Conservation (phyloP, 352 stramenopile genomes). For the Globisporangium abappressorium region DNA sequence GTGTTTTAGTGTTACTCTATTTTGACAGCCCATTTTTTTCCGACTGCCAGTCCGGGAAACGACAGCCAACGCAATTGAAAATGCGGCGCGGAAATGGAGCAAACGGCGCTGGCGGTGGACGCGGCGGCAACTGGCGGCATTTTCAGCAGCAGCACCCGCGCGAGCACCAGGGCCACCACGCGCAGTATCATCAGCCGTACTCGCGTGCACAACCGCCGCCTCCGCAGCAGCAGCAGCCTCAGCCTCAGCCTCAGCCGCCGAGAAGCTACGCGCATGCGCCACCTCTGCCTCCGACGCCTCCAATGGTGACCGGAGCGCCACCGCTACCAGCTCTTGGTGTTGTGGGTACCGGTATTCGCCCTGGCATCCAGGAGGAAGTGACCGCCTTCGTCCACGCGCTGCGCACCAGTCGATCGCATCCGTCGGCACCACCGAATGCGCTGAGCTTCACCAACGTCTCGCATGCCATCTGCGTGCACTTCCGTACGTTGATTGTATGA, state of each 20-base stretch:
- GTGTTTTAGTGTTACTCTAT: background rate
- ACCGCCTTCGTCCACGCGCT: constrained; percentile 58
- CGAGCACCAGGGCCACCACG: constrained; percentile 1
- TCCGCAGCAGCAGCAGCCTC: constrained; percentile 27
- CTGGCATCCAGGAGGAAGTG: constrained; percentile 42
- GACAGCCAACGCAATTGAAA: constrained; percentile 10
- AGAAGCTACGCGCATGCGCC: constrained; percentile 12
- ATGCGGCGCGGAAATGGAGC: constrained; percentile 16
- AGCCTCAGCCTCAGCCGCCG: background rate
- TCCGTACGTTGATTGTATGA: constrained; percentile 35
- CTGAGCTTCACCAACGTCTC: constrained; percentile 44
- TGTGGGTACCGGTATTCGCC: background rate
- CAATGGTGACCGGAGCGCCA: constrained; percentile 1
- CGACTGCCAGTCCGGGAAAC: constrained; percentile 5
- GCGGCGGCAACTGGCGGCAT: constrained; percentile 24
- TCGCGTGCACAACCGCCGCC: background rate
- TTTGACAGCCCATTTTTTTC: background rate
- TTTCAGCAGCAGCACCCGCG: constrained; percentile 34
- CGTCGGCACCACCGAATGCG: constrained; percentile 46
- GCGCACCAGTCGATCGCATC: constrained; percentile 47
- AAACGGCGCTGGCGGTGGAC: constrained; percentile 9
- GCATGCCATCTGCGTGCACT: constrained; percentile 60
- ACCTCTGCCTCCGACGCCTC: constrained; percentile 2
- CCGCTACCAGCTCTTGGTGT: background rate
- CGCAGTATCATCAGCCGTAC: background rate